Evolutionary conservation across 2,329 filamentous ascomycete genomes (phyloP), one percentile per base, ranked within the genome.

Genomic region (Bipolaris cookei): DNA sequence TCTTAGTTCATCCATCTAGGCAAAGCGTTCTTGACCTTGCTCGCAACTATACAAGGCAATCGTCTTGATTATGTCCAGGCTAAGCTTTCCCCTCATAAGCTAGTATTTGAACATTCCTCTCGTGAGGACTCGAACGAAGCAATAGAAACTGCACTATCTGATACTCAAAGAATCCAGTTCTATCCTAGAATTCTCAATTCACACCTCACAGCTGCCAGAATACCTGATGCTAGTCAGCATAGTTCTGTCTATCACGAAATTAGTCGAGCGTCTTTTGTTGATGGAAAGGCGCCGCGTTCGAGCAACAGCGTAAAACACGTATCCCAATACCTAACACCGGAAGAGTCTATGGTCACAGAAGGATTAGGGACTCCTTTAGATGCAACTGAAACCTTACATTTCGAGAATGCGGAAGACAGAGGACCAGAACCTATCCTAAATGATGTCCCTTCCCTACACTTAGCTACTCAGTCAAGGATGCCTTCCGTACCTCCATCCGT

Each of bases 1-100:
- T 37, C 37, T 35, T 8, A 43, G 38, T 51, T 51, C 8, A 35
- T 51, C 21, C 39, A 43, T 20, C 28, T 51, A 51, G 49, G 10
- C 14, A 51, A 23, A 42, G 38, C 38, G 13, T 51, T 44, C 34
- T 25, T 51, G 25, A 42, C 39, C 42, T 42, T 51, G 23, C 39
- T 51, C 10, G 18, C 18, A 51, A 43, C 39, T 51, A 18, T 20
- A 5, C 16, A 43, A n/a, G 20, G 30, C 28, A n/a, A 51, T 41
- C 21, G 23, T 34, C 38, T 51, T 51, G 11, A 43, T 28, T 51
- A 32, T n/a, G 28, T 51, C 14, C 8, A 28, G 39, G 34, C 18
- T 11, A 44, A 51, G 23, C 38, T 51, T 11, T 20, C 34, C 23
- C 39, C 13, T 43, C 8, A 51, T 51, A 20, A 35, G 20, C 23